Percentiles rank a stretch among this genome's conserved stretches.
phyloP scores from a whole-genome alignment of 192 early-diverging fungal species.

The Coemansia sp. region DNA sequence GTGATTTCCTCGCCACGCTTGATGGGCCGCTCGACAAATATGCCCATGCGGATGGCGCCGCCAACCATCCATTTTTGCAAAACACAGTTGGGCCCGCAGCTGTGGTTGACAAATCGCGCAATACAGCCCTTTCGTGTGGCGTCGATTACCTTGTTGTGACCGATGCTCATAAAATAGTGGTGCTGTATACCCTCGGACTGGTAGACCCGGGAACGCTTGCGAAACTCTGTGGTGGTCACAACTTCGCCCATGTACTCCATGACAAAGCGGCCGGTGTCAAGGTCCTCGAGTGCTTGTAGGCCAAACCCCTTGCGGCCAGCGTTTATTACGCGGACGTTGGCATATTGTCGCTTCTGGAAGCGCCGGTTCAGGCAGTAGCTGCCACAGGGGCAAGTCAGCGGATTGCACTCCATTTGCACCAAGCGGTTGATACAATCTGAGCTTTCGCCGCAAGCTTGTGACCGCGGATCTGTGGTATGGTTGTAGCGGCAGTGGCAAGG shows the following conservation, averaged over 20 bases:
- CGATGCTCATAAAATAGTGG: constrained; percentile 98
- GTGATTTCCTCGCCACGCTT: constrained; percentile 85
- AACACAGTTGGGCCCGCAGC: constrained; percentile 93
- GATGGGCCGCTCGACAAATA: constrained; percentile 85
- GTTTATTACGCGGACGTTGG: constrained; percentile 81
- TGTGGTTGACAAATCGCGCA: constrained; percentile 98
- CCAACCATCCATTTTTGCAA: constrained; percentile 98
- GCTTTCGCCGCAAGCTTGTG: constrained; percentile 83
- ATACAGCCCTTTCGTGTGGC: constrained; percentile 91
- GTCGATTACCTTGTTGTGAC: constrained; percentile 94
- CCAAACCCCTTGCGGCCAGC: constrained; percentile 95
- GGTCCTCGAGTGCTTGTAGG: constrained; percentile 72
- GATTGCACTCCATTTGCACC: constrained; percentile 89
- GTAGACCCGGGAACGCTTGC: constrained; percentile 82
- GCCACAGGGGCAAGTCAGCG: constrained; percentile 84
- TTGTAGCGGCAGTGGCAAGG: constrained; percentile 51
- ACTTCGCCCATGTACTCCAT: constrained; percentile 99
- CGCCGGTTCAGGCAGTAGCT: constrained; percentile 87
- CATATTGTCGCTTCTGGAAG: constrained; percentile 85
- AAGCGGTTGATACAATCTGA: constrained; percentile 92
- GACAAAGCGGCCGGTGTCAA: constrained; percentile 80
- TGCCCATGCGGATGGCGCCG: constrained; percentile 85
- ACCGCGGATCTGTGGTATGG: constrained; percentile 59
- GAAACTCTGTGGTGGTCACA: constrained; percentile 76
- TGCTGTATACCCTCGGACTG: constrained; percentile 79